Base-by-base conservation (phyloP, 805 yeast genomes). In the Debaryomyces tyrocola region DNA sequence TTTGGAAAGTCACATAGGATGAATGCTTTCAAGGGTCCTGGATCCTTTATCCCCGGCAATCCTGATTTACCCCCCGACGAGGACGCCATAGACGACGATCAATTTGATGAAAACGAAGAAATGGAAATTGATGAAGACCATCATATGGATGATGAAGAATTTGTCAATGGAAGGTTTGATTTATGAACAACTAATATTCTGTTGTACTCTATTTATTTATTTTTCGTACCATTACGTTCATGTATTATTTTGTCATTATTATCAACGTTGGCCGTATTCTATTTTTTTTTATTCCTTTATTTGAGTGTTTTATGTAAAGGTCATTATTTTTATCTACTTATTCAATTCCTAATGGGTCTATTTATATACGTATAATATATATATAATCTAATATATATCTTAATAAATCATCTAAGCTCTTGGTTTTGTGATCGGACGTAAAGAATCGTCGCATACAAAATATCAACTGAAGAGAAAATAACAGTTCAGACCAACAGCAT, bases 101-200 rank as follows among this genome's bases (percentile, higher is more conserved):
- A 80, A 40, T 81, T 77, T 27, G 73, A 68, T 37, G 77, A 72
- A 45, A 70, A 62, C 37, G 74, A 72, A 41, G 74, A 71, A 40
- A 73, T 74, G 70, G 79, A 77, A 28, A 69, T 74, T 39, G 86
- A 82, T 50, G 77, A 70, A 52, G 77, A 82, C 54, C 83, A 82
- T 54, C 82, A 79, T 46, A 80, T 82, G 74, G 91, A 84, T 54
- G 91, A 86, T 49, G 75, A 70, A 59, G 91, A 86, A 58, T 88
- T 87, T 69, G 94, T 89, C 43, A 89, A 87, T 63, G 96, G 96
- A 20, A 86, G 89, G 55, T 90, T 90, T 62, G 97, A 90, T 65
- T 76, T 90, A 55, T 89, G 61, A 52, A 14, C 17, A 6, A 35
- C n/a, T 35, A 35, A 7, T 35, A 6, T 35, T 15, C 18, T 4